phyloP scores from a whole-genome alignment of 345 rosid species.

The Erysimum cheiranthoides region DNA sequence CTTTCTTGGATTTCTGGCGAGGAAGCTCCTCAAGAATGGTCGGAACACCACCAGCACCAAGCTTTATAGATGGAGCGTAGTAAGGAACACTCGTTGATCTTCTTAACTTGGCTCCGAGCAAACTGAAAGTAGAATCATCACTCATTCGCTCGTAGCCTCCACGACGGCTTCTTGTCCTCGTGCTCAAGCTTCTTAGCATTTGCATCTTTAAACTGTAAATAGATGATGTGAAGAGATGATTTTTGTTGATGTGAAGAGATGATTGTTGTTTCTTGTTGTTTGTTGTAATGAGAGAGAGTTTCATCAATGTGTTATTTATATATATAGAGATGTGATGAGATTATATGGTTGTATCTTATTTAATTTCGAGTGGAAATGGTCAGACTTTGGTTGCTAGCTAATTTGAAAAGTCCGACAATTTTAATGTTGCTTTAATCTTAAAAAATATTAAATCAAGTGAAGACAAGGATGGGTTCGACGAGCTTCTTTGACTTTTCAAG shows the following conservation, averaged over 20 bases:
- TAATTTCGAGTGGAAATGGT: constrained; percentile 20
- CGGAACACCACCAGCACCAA: constrained; percentile 37
- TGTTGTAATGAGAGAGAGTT: constrained; percentile 30
- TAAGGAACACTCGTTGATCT: constrained; percentile 48
- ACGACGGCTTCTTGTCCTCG: constrained; percentile 50
- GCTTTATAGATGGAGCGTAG: constrained; percentile 44
- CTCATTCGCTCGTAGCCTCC: constrained; percentile 59
- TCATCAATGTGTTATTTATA: constrained; percentile 18
- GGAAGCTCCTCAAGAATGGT: constrained; percentile 44
- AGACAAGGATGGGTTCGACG: constrained; percentile 11
- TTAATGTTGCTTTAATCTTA: not conserved
- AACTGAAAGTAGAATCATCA: constrained; percentile 48
- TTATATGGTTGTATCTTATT: constrained; percentile 35
- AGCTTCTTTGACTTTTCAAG: constrained; percentile 37
- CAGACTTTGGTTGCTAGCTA: constrained; percentile 28
- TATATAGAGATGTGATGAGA: constrained; percentile 28
- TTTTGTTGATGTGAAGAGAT: constrained; percentile 3
- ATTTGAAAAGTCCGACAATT: constrained; percentile 2
- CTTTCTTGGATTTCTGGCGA: constrained; percentile 45
- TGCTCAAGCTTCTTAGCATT: constrained; percentile 73
- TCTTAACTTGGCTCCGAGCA: constrained; percentile 44
- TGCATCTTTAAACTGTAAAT: constrained; percentile 26
- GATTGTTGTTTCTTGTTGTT: constrained; percentile 9
- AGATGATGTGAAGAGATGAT: constrained; percentile 24
- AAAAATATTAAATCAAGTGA: not conserved